Evolutionary conservation across 345 rosid genomes (phyloP).

Genomic region (Mercurialis annua): DNA sequence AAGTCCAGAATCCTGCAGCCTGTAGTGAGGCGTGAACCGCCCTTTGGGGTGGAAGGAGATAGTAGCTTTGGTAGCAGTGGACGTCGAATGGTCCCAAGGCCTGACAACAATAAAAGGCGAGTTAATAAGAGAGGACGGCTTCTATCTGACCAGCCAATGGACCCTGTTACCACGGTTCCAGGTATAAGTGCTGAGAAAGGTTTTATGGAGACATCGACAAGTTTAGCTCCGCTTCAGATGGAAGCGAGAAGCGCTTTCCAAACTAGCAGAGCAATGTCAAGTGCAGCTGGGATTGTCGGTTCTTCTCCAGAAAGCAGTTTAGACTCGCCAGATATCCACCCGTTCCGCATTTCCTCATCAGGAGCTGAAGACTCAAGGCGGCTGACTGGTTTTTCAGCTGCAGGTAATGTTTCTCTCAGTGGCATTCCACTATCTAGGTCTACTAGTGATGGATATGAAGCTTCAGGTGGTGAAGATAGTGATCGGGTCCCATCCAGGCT

Average conservation of each 20-base stretch:
- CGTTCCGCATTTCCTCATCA: slow-evolving; percentile 72
- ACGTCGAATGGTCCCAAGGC: slow-evolving; percentile 61
- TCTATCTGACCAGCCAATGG: slow-evolving; percentile 74
- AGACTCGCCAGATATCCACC: slow-evolving; percentile 90
- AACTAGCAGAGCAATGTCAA: slow-evolving; percentile 82
- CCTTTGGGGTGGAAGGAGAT: slow-evolving; percentile 51
- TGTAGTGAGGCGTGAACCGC: slow-evolving; percentile 49
- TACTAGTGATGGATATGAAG: slow-evolving; percentile 91
- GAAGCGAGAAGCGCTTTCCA: slow-evolving; percentile 96
- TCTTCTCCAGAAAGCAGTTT: slow-evolving; percentile 98
- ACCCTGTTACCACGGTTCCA: slow-evolving; percentile 43
- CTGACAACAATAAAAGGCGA: slow-evolving; percentile 59
- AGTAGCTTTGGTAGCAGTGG: slow-evolving; percentile 82
- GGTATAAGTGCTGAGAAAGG: slow-evolving; percentile 39
- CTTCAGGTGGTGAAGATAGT: slow-evolving; percentile 98
- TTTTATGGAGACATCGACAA: slow-evolving; percentile 57
- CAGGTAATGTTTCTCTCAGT: slow-evolving; percentile 44
- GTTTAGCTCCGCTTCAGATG: slow-evolving; percentile 84
- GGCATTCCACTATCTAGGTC: slow-evolving; percentile 86
- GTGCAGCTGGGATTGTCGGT: slow-evolving; percentile 58
- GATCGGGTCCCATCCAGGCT: slow-evolving; percentile 81
- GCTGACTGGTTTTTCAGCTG: slow-evolving; percentile 50
- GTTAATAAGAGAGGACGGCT: slow-evolving; percentile 62
- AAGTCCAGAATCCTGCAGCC: slow-evolving; percentile 88
- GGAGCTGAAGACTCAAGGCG: slow-evolving; percentile 72